These are phyloP conservation scores for Phytopythium sindhum DNA, from an alignment of 352 stramenopile species.

Conservation along the genomic window DNA sequence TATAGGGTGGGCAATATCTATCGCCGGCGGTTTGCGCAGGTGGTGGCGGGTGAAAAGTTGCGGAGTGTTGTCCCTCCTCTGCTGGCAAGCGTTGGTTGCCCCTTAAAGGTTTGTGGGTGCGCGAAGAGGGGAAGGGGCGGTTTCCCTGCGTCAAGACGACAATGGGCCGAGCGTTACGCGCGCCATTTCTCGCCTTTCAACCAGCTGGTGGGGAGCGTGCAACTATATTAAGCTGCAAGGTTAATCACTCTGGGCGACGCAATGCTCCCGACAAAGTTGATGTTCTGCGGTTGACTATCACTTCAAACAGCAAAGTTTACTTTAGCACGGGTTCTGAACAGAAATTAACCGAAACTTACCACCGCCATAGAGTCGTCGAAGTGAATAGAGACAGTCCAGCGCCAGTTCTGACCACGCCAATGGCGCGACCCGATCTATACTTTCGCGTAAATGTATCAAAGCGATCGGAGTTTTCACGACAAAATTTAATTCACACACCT, in stretches of 20 bases:
- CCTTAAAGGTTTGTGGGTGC: not conserved
- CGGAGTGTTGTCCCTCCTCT: conserved; percentile 2
- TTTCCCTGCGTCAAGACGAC: not conserved
- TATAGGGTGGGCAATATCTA: not conserved
- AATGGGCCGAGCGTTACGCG: not conserved
- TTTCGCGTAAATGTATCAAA: too few species aligned
- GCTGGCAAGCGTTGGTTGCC: not conserved
- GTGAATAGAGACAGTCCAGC: not conserved
- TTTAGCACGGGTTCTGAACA: not conserved
- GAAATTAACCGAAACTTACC: not conserved
- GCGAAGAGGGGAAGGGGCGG: not conserved
- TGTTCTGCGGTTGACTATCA: not conserved
- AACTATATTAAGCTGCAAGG: not conserved
- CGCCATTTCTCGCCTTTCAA: not conserved
- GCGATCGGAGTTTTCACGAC: too few species aligned
- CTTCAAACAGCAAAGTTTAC: not conserved
- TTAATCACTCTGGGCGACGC: not conserved
- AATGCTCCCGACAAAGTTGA: not conserved
- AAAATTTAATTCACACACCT: too few species aligned
- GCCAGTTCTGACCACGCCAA: not conserved
- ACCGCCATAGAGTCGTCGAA: not conserved
- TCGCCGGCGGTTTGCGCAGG: not conserved
- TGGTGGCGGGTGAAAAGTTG: not conserved
- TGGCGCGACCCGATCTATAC: too few species aligned
- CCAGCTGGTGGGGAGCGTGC: not conserved